Evolutionary conservation across 2,329 filamentous ascomycete genomes (phyloP).

Genomic region (Stagonosporopsis cucurbitacearum): DNA sequence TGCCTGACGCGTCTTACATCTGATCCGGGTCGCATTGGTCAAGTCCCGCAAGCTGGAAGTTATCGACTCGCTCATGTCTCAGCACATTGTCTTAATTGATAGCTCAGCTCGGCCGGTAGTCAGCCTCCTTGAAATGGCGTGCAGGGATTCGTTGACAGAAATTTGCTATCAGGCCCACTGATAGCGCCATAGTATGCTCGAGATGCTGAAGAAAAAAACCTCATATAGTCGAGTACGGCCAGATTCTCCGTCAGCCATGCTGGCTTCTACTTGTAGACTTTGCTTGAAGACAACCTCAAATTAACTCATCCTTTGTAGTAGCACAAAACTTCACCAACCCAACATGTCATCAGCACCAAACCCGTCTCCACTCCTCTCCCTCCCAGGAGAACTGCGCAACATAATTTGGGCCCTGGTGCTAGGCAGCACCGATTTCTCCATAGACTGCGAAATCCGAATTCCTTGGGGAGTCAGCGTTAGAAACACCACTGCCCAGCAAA

Average conservation of each 20-base stretch:
- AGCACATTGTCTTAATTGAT: background rate
- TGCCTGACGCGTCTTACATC: background rate
- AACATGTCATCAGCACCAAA: background rate
- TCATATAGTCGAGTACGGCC: background rate
- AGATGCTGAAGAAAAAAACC: background rate
- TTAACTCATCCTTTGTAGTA: background rate
- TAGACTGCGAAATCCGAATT: constrained; percentile 1
- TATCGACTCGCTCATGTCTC: background rate
- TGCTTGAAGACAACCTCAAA: background rate
- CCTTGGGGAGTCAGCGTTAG: background rate
- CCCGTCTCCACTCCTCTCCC: background rate
- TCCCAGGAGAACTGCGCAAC: constrained; percentile 16
- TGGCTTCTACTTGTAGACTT: no score
- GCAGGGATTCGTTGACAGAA: constrained; percentile 6
- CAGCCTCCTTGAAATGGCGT: constrained; percentile 1
- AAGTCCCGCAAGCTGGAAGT: background rate
- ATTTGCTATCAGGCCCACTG: background rate
- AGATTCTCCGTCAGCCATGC: background rate
- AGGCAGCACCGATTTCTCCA: background rate
- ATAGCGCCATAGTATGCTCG: constrained; percentile 6
- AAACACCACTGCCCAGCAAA: background rate
- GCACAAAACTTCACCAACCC: background rate
- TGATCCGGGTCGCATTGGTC: background rate
- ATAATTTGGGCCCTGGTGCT: constrained; percentile 6
- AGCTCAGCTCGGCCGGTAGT: constrained; percentile 1